Base-by-base conservation (phyloP, 2,329 filamentous ascomycete species). In the Neofusicoccum kwambonambiense region DNA sequence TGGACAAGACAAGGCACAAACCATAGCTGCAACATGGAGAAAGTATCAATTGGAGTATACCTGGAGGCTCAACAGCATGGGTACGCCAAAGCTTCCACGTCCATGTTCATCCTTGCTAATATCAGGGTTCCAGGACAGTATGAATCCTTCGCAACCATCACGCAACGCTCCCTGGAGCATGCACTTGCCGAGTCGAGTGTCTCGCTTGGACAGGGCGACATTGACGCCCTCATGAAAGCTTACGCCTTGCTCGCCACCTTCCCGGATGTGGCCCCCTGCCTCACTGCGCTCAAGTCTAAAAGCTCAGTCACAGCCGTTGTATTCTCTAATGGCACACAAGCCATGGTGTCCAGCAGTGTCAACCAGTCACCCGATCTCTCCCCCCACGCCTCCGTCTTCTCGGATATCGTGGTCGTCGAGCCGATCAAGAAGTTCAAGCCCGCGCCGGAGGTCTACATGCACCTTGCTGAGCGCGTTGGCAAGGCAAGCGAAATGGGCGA, bases 41-140 rank as follows among this genome's bases (percentile, higher is more conserved):
- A 83, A 84, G 35, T 89, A 89, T 71, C 90, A 93, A 75, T 80
- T 93, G 8, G 90, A 92, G 75, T 93, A 92, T 70, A 91, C 90
- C 44, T 93, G 89, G 89, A 81, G 90, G 60, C 77, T 89, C 68
- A 92, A 88, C 71, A 89, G 86, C 80, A 93, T 93, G 90, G 83
- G 90, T 90, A 78, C 67, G 79, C 75, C 7, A 5, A 34, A 54
- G 3, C 19, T 8, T 17, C 19, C 41, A 8, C 13, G n/a, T 3
- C 4, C 3, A 4, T 12, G 4, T 17, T 7, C 22, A 13, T 7
- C 42, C 41, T 15, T 4, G 45, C 47, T 62, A 17, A 62, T 17
- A 15, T 9, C 15, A 3, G 6, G 13, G 45, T 6, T 31, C 69
- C 4, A 91, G 89, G 83, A 49, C 71, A 81, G 62, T 91, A 89